Percentiles rank a stretch among this genome's conserved stretches.
phyloP scores from a whole-genome alignment of 1,284 basidiomycete genomes.

The Ceratobasidium papillatum region DNA sequence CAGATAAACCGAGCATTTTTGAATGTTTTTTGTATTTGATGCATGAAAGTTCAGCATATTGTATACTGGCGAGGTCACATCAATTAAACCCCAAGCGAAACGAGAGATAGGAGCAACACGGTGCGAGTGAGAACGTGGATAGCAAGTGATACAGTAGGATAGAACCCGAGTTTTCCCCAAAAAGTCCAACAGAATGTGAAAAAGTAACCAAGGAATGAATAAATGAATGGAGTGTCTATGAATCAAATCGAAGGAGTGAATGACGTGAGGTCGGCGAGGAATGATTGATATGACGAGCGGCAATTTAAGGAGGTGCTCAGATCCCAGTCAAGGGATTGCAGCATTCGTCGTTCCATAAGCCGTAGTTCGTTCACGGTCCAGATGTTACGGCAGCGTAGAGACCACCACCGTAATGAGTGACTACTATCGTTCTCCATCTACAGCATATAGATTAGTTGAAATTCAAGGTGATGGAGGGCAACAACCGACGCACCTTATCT shows the following conservation, averaged over 20 bases:
- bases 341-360: slow-evolving; percentile 28
- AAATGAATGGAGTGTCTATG: neutral
- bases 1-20: neutral
- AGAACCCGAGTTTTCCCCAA: neutral
- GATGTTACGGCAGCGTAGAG: neutral
- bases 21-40: slow-evolving; percentile 27
- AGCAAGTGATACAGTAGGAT: slow-evolving; percentile 13
- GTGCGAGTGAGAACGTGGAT: neutral
- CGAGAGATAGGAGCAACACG: neutral
- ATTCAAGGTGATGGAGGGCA: neutral
- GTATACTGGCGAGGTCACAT: neutral
- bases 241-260: slow-evolving; percentile 18
- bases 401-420: slow-evolving; percentile 36
- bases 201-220: neutral
- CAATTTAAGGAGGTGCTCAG: slow-evolving; percentile 37
- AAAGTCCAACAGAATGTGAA: neutral
- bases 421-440: slow-evolving; percentile 29
- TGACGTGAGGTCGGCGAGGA: slow-evolving; percentile 11
- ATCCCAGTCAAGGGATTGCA: slow-evolving; percentile 36
- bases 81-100: neutral
- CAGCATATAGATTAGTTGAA: neutral
- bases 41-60: slow-evolving; percentile 20
- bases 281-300: slow-evolving; percentile 31
- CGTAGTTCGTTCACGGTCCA: slow-evolving; percentile 18
- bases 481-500: slow-evolving; percentile 27